Conservation (phyloP, 2,329 filamentous ascomycete genomes). For the Fusarium mexicanum region DNA sequence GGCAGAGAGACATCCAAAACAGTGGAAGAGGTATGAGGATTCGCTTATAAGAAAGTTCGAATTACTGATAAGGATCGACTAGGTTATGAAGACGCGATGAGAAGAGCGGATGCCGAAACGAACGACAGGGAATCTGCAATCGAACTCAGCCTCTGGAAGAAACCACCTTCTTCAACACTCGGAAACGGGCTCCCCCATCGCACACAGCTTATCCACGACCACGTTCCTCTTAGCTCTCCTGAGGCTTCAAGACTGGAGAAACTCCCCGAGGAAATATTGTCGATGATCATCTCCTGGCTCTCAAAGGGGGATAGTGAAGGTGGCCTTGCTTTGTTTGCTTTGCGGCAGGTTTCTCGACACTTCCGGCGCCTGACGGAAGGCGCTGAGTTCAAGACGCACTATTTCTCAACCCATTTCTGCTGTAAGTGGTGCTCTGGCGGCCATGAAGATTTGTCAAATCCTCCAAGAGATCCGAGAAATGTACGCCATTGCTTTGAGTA, state of each 20-base stretch:
- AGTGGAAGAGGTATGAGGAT: not conserved
- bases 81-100: not conserved
- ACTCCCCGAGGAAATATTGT: not conserved
- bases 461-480: not conserved
- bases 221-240: not conserved
- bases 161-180: not conserved
- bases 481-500: not conserved
- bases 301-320: too few relatives aligned
- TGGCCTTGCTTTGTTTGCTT: not conserved
- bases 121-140: not conserved
- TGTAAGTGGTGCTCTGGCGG: not conserved
- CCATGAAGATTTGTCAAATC: not conserved
- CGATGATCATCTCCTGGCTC: not conserved
- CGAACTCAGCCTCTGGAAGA: not conserved
- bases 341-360: not conserved
- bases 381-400: not conserved
- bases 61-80: not conserved
- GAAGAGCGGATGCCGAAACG: not conserved
- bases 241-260: not conserved
- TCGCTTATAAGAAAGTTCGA: rapidly evolving
- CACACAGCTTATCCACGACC: not conserved
- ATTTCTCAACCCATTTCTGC: not conserved
- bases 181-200: not conserved
- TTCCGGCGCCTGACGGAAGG: not conserved
- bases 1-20: too few relatives aligned